These are phyloP conservation scores for Triticum urartu DNA, from an alignment of 176 grass and related monocot species.

Conservation along the genomic window DNA sequence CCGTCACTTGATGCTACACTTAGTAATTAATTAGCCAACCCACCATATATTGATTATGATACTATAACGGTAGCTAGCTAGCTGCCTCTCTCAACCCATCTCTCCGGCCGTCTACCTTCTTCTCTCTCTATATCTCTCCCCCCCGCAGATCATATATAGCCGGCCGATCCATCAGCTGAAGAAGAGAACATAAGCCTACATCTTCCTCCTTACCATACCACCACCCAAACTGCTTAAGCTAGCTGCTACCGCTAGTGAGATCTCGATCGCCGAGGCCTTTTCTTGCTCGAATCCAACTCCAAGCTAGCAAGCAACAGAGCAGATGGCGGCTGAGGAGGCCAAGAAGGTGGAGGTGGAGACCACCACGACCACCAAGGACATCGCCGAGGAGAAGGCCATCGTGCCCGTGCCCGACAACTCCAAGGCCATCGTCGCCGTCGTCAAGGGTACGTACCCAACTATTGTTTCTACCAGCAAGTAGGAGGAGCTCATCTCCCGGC, in stretches of 20 bases:
- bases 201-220: neutral
- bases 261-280: neutral
- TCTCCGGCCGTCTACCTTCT: neutral
- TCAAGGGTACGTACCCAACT: slow-evolving; percentile 25
- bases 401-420: slow-evolving; percentile 40
- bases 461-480: no score
- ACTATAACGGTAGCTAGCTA: neutral
- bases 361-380: slow-evolving; percentile 45
- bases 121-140: neutral
- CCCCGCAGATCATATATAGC: neutral
- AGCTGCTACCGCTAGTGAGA: neutral
- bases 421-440: slow-evolving; percentile 45
- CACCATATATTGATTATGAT: slow-evolving; percentile 16
- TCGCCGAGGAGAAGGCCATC: slow-evolving; percentile 56
- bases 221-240: neutral
- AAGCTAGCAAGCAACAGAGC: neutral
- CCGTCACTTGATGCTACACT: neutral
- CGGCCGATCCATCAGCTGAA: neutral
- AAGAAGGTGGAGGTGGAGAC: slow-evolving; percentile 60
- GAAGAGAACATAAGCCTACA: neutral
- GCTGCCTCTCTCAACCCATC: neutral
- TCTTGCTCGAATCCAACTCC: neutral
- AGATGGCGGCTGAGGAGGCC: slow-evolving; percentile 33
- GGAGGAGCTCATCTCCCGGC: neutral
- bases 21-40: slow-evolving; percentile 11